A percentile compares a stretch with the other conserved stretches of the same genome.
These are phyloP conservation scores for Ramalina peruviana DNA, from an alignment of 495 filamentous ascomycete genomes.

Conservation along the genomic window DNA sequence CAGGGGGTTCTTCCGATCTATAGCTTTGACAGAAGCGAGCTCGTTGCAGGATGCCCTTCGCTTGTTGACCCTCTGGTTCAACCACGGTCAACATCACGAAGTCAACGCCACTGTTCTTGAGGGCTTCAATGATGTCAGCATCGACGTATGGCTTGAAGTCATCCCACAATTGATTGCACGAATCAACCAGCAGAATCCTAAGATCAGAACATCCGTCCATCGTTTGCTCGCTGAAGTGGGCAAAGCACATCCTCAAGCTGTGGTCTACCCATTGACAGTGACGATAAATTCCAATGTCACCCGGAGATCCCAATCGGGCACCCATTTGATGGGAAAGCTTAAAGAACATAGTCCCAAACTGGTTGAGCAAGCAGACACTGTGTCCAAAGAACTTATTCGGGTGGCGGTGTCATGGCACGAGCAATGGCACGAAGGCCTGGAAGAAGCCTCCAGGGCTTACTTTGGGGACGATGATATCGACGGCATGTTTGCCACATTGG, in stretches of 20 bases:
- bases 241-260: conserved; percentile 84
- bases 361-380: conserved; percentile 87
- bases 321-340: conserved; percentile 94
- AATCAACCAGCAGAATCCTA: conserved; percentile 84
- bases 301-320: conserved; percentile 69
- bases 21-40: conserved; percentile 76
- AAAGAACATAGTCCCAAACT: conserved; percentile 84
- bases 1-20: conserved; percentile 89
- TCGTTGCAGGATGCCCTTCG: conserved; percentile 91
- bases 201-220: conserved; percentile 79
- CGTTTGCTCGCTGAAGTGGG: conserved; percentile 83
- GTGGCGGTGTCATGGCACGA: conserved; percentile 98
- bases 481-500: conserved; percentile 87
- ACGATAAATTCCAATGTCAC: conserved; percentile 86
- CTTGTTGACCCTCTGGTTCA: conserved; percentile 90
- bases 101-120: conserved; percentile 79
- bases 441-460: conserved; percentile 83
- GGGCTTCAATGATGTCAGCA: conserved; percentile 76
- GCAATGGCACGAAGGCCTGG: conserved; percentile 96
- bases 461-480: conserved; percentile 95
- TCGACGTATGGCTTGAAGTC: conserved; percentile 97
- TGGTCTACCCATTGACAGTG: conserved; percentile 98
- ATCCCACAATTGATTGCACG: conserved; percentile 94
- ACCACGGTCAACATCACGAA: conserved; percentile 74
- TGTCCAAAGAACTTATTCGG: conserved; percentile 88